A percentile compares a stretch with the other conserved stretches of the same genome.
phyloP scores from a whole-genome alignment of 768 basidiomycete genomes.

The Rhodotorula taiwanensis region DNA sequence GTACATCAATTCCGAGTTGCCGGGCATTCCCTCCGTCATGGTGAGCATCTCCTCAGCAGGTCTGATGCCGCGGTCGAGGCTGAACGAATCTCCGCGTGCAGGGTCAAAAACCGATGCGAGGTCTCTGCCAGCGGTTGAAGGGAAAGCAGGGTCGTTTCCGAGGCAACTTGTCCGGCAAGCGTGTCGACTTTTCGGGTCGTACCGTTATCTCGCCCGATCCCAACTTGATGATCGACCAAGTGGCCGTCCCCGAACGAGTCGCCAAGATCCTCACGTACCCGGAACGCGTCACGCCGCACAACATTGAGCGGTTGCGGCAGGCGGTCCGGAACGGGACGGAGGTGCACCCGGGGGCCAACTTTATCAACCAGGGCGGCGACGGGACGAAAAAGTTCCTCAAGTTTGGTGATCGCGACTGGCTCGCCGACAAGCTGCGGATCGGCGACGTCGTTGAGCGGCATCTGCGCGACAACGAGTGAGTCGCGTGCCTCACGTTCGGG shows the following conservation, averaged over 20 bases:
- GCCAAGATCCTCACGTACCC: conserved; percentile 94
- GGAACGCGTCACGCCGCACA: conserved; percentile 85
- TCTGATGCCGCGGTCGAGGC: neutral
- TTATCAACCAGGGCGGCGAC: conserved; percentile 70
- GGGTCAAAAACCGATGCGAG: conserved; percentile 89
- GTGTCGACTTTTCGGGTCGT: conserved; percentile 95
- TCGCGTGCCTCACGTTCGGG: neutral
- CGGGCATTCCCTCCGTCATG: conserved; percentile 59
- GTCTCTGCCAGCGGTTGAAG: conserved; percentile 94
- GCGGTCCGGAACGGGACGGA: conserved; percentile 85
- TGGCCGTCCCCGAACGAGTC: conserved; percentile 91
- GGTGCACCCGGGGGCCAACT: conserved; percentile 91
- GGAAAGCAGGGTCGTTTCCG: conserved; percentile 98
- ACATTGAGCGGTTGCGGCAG: conserved; percentile 65
- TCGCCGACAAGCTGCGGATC: conserved; percentile 72
- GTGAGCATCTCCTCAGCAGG: conserved; percentile 8
- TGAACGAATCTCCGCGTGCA: conserved; percentile 12
- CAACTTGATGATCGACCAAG: conserved; percentile 94
- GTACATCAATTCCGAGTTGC: conserved; percentile 96
- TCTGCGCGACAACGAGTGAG: conserved; percentile 79
- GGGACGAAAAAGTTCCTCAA: conserved; percentile 76
- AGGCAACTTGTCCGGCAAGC: conserved; percentile 95
- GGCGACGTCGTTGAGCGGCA: conserved; percentile 95
- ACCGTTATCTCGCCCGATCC: conserved; percentile 99
- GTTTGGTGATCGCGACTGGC: conserved; percentile 70